Conservation (phyloP, 2,329 filamentous ascomycete species). For the Arachnomyces sp. region DNA sequence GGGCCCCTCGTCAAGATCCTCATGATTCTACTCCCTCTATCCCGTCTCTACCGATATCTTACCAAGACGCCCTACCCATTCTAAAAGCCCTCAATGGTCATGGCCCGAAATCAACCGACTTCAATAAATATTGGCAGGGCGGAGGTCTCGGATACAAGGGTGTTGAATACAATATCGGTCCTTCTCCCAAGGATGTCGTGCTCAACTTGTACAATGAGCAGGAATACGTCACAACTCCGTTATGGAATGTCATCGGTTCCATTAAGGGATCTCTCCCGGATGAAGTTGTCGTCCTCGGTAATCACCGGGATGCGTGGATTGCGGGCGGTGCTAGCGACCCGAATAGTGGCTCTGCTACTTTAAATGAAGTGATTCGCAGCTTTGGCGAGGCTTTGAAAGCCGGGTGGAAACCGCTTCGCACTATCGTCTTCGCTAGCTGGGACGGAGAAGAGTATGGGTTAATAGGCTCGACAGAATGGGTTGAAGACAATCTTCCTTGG, state of each 20-base stretch:
- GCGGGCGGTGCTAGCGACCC: conserved; percentile 77
- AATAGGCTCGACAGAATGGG: conserved; percentile 84
- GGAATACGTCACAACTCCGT: conserved; percentile 69
- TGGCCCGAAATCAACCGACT: conserved; percentile 67
- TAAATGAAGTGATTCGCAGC: conserved; percentile 70
- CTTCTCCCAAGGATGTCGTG: conserved; percentile 63
- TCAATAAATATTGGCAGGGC: conserved; percentile 66
- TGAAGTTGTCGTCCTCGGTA: conserved; percentile 84
- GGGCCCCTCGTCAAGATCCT: conserved; percentile 66
- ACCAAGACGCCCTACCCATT: conserved; percentile 75
- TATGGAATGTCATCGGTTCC: conserved; percentile 88
- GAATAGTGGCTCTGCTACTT: conserved; percentile 69
- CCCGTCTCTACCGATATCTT: conserved; percentile 86
- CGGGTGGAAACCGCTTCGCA: conserved; percentile 80
- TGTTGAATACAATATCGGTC: conserved; percentile 77
- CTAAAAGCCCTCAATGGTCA: conserved; percentile 86
- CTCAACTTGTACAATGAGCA: conserved; percentile 73
- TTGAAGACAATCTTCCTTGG: conserved; percentile 83
- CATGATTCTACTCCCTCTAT: conserved; percentile 70
- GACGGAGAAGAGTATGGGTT: conserved; percentile 81
- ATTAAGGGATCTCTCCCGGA: conserved; percentile 81
- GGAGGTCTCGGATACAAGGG: conserved; percentile 71
- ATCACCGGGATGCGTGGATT: conserved; percentile 86
- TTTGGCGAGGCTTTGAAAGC: conserved; percentile 63
- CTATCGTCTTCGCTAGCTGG: conserved; percentile 85